A percentile compares a stretch with the other conserved stretches of the same genome.
These are phyloP conservation scores for Colletotrichum spaethianum DNA, from an alignment of 2,329 filamentous ascomycete genomes.

Conservation along the genomic window DNA sequence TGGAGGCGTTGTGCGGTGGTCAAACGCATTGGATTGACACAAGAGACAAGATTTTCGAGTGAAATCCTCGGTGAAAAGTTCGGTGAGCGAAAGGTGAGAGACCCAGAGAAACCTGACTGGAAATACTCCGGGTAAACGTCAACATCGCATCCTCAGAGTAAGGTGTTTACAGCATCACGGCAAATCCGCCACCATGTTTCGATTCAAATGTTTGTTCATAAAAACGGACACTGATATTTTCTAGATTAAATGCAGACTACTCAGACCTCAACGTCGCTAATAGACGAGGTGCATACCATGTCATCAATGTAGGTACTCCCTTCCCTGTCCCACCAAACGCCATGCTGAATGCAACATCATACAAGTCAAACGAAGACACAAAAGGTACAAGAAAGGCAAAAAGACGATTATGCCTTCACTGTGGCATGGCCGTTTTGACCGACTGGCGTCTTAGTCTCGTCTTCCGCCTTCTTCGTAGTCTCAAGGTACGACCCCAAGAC, in stretches of 20 bases:
- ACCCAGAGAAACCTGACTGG: constrained; percentile 1
- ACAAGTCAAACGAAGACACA: background rate
- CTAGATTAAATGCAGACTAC: background rate
- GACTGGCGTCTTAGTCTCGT: background rate
- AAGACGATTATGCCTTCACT: constrained; percentile 5
- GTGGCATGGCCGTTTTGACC: constrained; percentile 16
- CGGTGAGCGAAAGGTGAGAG: constrained; percentile 21
- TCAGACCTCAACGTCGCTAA: background rate
- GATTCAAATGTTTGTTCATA: too few relatives aligned
- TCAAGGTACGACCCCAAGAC: constrained; percentile 68
- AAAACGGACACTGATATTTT: background rate
- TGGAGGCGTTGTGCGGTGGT: background rate
- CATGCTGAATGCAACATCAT: constrained; percentile 23
- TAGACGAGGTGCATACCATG: background rate
- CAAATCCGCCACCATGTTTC: too few relatives aligned
- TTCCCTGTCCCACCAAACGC: constrained; percentile 28
- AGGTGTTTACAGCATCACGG: background rate
- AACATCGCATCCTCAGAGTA: background rate
- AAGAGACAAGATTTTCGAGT: constrained; percentile 20
- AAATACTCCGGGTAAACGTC: constrained; percentile 29
- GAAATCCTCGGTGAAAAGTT: constrained; percentile 26
- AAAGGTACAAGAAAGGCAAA: background rate
- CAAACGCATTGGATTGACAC: background rate
- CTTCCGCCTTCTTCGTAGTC: constrained; percentile 39
- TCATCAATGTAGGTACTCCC: background rate